Conservation (phyloP, 1,284 basidiomycete species). For the Apiotrichum laibachii region DNA sequence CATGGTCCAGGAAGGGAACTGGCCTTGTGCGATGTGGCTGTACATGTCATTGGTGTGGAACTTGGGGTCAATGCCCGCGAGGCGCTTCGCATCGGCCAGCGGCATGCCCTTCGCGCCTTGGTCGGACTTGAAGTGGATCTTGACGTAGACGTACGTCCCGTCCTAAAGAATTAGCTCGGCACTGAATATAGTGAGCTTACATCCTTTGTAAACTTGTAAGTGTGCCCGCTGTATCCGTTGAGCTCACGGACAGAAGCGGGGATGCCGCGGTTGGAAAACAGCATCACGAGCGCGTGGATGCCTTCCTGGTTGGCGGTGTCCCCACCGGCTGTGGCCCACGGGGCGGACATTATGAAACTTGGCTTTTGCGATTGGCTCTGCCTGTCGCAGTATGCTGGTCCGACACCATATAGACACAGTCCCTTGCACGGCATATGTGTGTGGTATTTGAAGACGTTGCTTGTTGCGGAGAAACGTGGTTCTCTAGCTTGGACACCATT, state of each 20-base stretch:
- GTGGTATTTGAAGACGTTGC: no score
- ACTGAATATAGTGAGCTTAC: neutral
- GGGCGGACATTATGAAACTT: neutral
- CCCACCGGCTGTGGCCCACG: constrained; percentile 1
- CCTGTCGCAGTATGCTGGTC: no score
- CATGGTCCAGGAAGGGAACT: constrained; percentile 70
- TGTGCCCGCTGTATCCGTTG: constrained; percentile 66
- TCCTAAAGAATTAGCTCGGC: constrained; percentile 44
- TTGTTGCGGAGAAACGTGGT: no score
- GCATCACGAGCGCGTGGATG: constrained; percentile 74
- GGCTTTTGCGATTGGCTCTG: neutral
- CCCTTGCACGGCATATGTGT: no score
- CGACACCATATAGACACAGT: no score
- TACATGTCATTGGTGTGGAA: constrained; percentile 76
- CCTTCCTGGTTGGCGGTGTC: constrained; percentile 55
- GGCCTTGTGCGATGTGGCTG: constrained; percentile 62
- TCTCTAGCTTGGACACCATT: no score
- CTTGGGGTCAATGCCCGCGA: constrained; percentile 51
- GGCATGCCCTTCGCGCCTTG: constrained; percentile 68
- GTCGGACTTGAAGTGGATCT: constrained; percentile 77
- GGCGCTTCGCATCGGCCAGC: constrained; percentile 40
- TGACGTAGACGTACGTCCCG: constrained; percentile 65
- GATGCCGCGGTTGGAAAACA: constrained; percentile 74
- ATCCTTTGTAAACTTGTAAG: constrained; percentile 58
- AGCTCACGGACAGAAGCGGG: constrained; percentile 80